Percentiles rank a stretch among this genome's conserved stretches.
Evolutionary conservation across 2,329 filamentous ascomycete species (phyloP).

Genomic region (Botrytis galanthina): DNA sequence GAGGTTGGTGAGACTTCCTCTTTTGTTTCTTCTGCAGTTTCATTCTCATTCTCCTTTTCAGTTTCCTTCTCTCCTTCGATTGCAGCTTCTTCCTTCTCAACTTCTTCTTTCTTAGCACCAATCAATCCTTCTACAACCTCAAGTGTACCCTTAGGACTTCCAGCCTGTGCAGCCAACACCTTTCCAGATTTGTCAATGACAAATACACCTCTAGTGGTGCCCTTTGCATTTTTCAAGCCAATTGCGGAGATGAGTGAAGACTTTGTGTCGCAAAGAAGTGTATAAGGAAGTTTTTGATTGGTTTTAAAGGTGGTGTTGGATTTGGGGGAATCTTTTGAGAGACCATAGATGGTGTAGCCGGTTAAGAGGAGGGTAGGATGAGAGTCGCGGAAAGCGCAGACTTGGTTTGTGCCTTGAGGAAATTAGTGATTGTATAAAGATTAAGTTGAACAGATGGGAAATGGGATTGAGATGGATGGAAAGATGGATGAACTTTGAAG

Average conservation of each 20-base stretch:
- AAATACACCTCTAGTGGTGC: conserved; percentile 84
- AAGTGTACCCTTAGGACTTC: conserved; percentile 74
- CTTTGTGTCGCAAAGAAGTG: conserved; percentile 78
- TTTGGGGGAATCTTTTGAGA: conserved; percentile 84
- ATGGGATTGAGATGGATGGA: neutral
- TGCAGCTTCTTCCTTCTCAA: conserved; percentile 11
- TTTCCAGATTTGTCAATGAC: conserved; percentile 80
- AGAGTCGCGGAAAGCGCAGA: conserved; percentile 86
- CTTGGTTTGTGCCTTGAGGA: conserved; percentile 82
- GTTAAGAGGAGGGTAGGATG: conserved; percentile 72
- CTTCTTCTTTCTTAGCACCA: conserved; percentile 35
- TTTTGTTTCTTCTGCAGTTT: neutral
- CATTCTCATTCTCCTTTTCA: neutral
- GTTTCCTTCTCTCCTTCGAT: neutral
- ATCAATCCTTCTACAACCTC: conserved; percentile 73
- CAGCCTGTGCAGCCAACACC: conserved; percentile 70
- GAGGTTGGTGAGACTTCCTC: neutral
- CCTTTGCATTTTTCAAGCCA: conserved; percentile 82
- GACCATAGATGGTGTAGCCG: conserved; percentile 84
- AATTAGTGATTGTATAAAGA: neutral
- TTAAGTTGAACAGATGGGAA: neutral
- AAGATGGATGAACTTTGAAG: neutral
- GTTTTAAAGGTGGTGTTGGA: conserved; percentile 90
- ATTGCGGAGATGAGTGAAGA: conserved; percentile 77
- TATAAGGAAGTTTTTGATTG: conserved; percentile 86